Conservation (phyloP, 2,329 filamentous ascomycete species). For the Phyllosticta citribraziliensis region DNA sequence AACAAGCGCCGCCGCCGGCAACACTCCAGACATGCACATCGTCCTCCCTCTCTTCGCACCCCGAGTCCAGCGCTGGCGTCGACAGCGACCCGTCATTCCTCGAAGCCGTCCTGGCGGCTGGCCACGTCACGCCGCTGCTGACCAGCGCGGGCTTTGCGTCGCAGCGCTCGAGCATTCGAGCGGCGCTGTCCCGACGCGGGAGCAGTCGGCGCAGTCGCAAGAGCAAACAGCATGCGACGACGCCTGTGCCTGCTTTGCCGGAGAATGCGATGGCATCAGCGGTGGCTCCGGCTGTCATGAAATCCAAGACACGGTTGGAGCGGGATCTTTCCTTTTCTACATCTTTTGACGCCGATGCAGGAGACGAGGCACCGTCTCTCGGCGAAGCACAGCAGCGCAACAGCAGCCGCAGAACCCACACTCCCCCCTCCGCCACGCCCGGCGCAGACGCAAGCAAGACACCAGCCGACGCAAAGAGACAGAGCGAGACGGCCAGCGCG, state of each 20-base stretch:
- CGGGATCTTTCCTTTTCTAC: neutral
- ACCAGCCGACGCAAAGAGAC: neutral
- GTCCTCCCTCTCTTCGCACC: neutral
- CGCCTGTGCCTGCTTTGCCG: neutral
- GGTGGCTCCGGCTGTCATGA: neutral
- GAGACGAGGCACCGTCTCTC: neutral
- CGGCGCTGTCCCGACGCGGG: neutral
- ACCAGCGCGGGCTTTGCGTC: neutral
- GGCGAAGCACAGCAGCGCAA: neutral
- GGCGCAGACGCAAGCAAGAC: neutral
- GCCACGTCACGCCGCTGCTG: constrained; percentile 1
- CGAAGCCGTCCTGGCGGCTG: constrained; percentile 4
- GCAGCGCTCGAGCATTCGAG: neutral
- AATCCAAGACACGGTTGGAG: neutral
- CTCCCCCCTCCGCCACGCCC: neutral
- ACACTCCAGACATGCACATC: neutral
- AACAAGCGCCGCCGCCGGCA: neutral
- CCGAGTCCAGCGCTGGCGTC: neutral
- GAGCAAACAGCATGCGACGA: neutral
- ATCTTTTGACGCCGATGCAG: neutral
- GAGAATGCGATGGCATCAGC: neutral
- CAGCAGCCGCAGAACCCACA: neutral
- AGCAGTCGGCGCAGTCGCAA: neutral
- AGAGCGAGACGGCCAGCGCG: neutral
- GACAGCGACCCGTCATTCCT: neutral